Conservation (phyloP, 176 grass and related monocot genomes). For the Lolium rigidum region DNA sequence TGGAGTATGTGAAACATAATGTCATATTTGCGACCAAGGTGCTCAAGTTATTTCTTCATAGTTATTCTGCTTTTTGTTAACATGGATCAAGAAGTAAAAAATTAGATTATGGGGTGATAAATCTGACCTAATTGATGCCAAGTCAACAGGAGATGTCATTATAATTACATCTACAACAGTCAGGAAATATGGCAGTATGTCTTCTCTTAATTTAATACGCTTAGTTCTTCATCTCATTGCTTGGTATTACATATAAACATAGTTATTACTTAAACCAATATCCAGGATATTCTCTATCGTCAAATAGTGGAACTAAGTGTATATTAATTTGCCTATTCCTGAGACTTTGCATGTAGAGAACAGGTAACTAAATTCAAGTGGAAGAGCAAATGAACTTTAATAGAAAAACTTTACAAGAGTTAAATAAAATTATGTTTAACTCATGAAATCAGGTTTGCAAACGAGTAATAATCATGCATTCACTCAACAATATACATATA, state of each 20-base stretch:
- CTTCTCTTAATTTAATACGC: background rate
- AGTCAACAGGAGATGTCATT: no score
- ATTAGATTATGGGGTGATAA: no score
- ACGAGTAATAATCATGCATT: background rate
- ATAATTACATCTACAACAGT: no score
- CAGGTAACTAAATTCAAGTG: background rate
- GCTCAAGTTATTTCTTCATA: background rate
- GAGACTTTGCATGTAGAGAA: background rate
- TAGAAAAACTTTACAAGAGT: constrained; percentile 7
- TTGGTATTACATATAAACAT: background rate
- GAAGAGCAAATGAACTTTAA: constrained; percentile 5
- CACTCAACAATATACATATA: background rate
- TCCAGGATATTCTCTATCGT: constrained; percentile 10
- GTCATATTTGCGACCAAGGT: no score
- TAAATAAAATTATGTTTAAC: background rate
- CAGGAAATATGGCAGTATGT: no score
- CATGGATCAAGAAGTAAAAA: no score
- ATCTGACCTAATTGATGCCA: no score
- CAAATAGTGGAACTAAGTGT: constrained; percentile 12
- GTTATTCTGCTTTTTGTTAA: no score
- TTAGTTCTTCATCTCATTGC: background rate
- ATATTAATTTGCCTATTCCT: constrained; percentile 7
- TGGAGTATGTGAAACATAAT: no score
- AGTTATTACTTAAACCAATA: background rate
- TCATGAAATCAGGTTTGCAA: constrained; percentile 15